These are phyloP conservation scores for Xylariales sp. DNA, from an alignment of 2,329 filamentous ascomycete genomes.

Conservation along the genomic window DNA sequence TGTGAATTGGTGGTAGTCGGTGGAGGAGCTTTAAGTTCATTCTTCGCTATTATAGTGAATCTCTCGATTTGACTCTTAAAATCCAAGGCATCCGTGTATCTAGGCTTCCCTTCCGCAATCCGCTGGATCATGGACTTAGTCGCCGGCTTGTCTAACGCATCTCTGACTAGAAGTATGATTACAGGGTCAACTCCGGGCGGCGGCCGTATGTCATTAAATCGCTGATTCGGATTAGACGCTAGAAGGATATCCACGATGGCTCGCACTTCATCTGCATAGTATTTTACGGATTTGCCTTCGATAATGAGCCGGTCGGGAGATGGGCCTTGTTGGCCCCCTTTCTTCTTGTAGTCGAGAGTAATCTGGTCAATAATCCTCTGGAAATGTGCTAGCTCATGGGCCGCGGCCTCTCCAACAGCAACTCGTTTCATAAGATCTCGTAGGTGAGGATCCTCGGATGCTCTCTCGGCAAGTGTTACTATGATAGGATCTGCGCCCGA, in stretches of 20 bases:
- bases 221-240: conserved; percentile 68
- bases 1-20: conserved; percentile 23
- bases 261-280: conserved; percentile 69
- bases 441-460: conserved; percentile 77
- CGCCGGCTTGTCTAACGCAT: conserved; percentile 64
- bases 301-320: conserved; percentile 67
- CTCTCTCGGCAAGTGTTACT: conserved; percentile 79
- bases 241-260: conserved; percentile 69
- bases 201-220: conserved; percentile 63
- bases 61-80: conserved; percentile 65
- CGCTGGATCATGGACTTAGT: conserved; percentile 64
- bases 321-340: conserved; percentile 62
- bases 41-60: conserved; percentile 58
- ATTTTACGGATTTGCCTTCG: conserved; percentile 67
- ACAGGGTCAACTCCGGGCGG: conserved; percentile 66
- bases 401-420: conserved; percentile 77
- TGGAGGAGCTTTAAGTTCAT: conserved; percentile 45
- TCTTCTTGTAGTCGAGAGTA: conserved; percentile 68
- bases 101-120: conserved; percentile 63
- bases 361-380: conserved; percentile 85
- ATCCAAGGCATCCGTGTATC: conserved; percentile 64
- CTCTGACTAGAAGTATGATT: conserved; percentile 67
- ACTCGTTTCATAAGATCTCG: conserved; percentile 87
- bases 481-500: conserved; percentile 77
- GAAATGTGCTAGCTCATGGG: conserved; percentile 78